Evolutionary conservation across 1,284 basidiomycete genomes (phyloP), one percentile per base, ranked within the genome.

Genomic region (Leccinum subfulvum): DNA sequence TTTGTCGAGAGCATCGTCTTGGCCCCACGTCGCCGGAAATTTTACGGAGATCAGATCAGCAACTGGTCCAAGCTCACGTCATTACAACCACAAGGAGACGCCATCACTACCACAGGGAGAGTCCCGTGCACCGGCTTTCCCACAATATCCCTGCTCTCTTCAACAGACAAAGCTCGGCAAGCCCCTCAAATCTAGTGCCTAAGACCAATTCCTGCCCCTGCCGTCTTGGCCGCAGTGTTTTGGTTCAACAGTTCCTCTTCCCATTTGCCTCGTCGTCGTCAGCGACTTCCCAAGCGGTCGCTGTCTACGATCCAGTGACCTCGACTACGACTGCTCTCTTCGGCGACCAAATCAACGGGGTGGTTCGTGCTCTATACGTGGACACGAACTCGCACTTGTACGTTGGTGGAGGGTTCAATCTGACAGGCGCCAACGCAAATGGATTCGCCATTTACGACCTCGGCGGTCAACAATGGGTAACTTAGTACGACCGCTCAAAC

Each of bases 191-290:
- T 3, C 82, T 93, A 18, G 64, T 81, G 1, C 79, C 83, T 23
- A 23, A 23, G 23, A 30, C 75, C 86, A 1, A 81, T 85, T 1
- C 78, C 84, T 0, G 88, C 92, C 1, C 93, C 95, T 1, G 88
- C 94, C 35, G 87, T 98, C 61, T 81, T 97, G 51, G 84, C 93
- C 0, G 96, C 94, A 39, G 85, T 86, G 2, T 98, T 96, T 80
- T 98, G 93, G 92, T 90, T 86, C 16, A 97, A 97, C 71, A 81
- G 81, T 47, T 86, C 88, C 1, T 85, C 86, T 5, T 82, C 82
- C 3, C 79, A 80, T 90, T 89, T 69, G 70, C 81, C 3, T 73
- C 77, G 11, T 71, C 79, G 14, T 79, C 80, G 8, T 77, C 82
- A 1, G 70, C 77, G 9, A 75, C 70, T n/a, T 78, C 82, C 7